Percentiles rank a stretch among this genome's conserved stretches.
These are phyloP conservation scores for Salix exigua DNA, from an alignment of 345 rosid genomes.

Conservation along the genomic window DNA sequence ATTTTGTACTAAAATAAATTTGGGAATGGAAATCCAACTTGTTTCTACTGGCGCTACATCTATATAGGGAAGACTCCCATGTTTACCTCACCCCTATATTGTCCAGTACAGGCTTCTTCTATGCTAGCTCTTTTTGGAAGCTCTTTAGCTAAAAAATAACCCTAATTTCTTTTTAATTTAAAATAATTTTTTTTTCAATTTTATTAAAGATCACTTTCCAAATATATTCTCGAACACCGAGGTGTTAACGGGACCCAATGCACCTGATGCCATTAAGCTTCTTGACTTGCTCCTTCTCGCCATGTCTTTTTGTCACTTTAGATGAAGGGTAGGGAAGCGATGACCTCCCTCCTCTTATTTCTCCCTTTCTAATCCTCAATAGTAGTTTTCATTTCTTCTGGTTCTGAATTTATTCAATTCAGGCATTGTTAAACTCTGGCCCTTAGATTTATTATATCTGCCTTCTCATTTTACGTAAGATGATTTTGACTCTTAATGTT, in stretches of 20 bases:
- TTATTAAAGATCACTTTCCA: no score
- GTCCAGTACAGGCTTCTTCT: not conserved
- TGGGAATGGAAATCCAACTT: slow-evolving; percentile 31
- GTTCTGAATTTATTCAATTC: not conserved
- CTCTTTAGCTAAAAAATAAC: not conserved
- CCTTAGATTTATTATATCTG: not conserved
- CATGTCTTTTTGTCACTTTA: not conserved
- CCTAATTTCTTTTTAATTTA: no score
- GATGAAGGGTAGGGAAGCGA: not conserved
- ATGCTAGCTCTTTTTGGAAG: not conserved
- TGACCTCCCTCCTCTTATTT: not conserved
- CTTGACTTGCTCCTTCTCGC: not conserved
- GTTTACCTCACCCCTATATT: not conserved
- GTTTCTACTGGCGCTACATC: not conserved
- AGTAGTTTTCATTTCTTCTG: not conserved
- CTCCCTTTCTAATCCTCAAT: not conserved
- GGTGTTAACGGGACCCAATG: slow-evolving; percentile 22
- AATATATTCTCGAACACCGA: no score
- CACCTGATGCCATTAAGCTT: slow-evolving; percentile 29
- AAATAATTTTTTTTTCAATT: no score
- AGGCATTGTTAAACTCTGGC: not conserved
- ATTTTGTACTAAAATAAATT: slow-evolving; percentile 39
- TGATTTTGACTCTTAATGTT: no score
- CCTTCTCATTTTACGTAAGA: not conserved
- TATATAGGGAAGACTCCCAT: not conserved